Base-by-base conservation (phyloP, 1,139 yeast genomes). In the Yamadazyma friedrichii region DNA sequence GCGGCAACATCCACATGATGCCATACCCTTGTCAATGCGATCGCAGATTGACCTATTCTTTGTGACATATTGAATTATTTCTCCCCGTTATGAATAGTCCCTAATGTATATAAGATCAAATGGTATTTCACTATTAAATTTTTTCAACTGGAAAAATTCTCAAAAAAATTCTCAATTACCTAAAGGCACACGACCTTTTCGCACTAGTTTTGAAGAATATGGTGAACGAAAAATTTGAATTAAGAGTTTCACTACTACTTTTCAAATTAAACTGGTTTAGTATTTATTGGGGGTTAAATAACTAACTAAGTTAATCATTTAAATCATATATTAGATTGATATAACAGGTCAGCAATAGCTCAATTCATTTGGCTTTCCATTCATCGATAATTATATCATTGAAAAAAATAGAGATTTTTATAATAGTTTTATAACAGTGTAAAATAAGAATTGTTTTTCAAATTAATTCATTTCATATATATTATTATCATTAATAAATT, bases 1-100 rank as follows among this genome's bases (percentile, higher is more conserved):
- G 80, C 76, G 13, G 96, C 88, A 38, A 88, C 79, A 59, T 93
- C 98, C 29, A 94, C 87, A 59, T 91, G 96, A 59, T 91, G 98
- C 99, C 99, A 93, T 35, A 85, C 76, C 51, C 96, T 76, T 35
- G 96, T 85, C 53, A 87, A 81, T 5, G 95, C 88, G 25, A 84
- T 71, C 9, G 82, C 86, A 6, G 89, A 76, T 64, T 64, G 71
- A 43, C 83, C 83, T 36, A 78, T 65, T 58, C 80, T 74, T 52
- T 75, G 80, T 27, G 83, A 78, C 84, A 78, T 78, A 15, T 27
- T 11, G 24, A 6, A 4, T 25, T 25, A 25, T 25, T 8, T 25
- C 11, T 16, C 11, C 30, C 6, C 29, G 9, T 20, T 20, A 20
- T 20, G 24, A 20, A 20, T 20, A 5, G 24, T 20, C 8, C 5